A percentile compares a stretch with the other conserved stretches of the same genome.
phyloP scores from a whole-genome alignment of 441 rosid species.

The Geranium incanum region DNA sequence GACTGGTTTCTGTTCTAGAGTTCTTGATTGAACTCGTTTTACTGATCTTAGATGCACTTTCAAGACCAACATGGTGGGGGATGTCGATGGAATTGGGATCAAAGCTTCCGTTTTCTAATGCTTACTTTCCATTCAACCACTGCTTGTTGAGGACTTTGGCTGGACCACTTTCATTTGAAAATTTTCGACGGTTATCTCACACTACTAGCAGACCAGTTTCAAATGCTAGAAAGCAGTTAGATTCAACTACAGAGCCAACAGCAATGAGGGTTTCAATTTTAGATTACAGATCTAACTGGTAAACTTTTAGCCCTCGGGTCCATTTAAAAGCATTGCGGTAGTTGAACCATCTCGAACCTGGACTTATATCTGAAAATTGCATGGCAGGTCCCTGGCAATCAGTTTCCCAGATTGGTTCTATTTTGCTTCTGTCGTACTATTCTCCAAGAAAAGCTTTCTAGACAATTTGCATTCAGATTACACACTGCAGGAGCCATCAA shows the following conservation, averaged over 20 bases:
- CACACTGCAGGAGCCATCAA: slow-evolving; percentile 16
- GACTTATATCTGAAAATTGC: slow-evolving; percentile 17
- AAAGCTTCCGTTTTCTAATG: slow-evolving; percentile 51
- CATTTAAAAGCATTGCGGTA: neutral
- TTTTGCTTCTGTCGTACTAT: slow-evolving; percentile 56
- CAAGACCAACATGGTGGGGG: slow-evolving; percentile 70
- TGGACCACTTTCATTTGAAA: slow-evolving; percentile 42
- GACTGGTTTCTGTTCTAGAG: slow-evolving; percentile 47
- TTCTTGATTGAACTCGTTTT: slow-evolving; percentile 45
- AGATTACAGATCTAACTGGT: slow-evolving; percentile 64
- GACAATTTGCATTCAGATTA: slow-evolving; percentile 23
- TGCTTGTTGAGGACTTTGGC: slow-evolving; percentile 36
- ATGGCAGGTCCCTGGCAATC: slow-evolving; percentile 67
- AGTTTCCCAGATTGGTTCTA: slow-evolving; percentile 77
- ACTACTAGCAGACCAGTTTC: slow-evolving; percentile 24
- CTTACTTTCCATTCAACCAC: slow-evolving; percentile 53
- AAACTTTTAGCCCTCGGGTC: slow-evolving; percentile 21
- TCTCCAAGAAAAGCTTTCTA: slow-evolving; percentile 31
- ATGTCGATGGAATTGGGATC: slow-evolving; percentile 48
- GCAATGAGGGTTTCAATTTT: slow-evolving; percentile 23
- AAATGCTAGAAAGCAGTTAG: slow-evolving; percentile 19
- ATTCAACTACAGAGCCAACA: slow-evolving; percentile 25
- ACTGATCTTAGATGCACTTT: slow-evolving; percentile 41
- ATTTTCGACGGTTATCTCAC: slow-evolving; percentile 37
- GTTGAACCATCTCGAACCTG: neutral